Conservation (phyloP, 139 green algal genomes). For the Volvox reticuliferus region DNA sequence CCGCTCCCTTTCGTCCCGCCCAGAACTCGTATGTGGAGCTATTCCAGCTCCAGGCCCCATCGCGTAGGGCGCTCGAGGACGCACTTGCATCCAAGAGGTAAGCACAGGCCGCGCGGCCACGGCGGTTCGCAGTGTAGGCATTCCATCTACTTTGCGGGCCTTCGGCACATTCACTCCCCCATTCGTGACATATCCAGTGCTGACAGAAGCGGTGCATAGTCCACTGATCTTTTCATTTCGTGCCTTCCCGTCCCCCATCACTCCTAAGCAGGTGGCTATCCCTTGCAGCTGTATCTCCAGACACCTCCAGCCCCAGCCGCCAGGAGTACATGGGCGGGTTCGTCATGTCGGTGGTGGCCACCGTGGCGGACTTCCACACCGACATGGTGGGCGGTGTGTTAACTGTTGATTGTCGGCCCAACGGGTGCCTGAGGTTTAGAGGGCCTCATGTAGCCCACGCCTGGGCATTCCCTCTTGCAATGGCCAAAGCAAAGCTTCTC, state of each 20-base stretch:
- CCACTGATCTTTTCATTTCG: neutral
- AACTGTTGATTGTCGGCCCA: too few species aligned
- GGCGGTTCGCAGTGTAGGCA: too few species aligned
- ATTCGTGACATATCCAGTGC: too few species aligned
- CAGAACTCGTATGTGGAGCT: constrained; percentile 34
- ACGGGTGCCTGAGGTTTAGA: neutral
- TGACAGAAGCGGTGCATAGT: too few species aligned
- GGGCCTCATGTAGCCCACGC: too few species aligned
- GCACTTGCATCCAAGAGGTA: constrained; percentile 15
- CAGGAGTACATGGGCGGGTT: constrained; percentile 42
- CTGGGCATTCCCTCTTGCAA: too few species aligned
- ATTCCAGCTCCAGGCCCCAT: constrained; percentile 17
- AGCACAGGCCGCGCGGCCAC: too few species aligned
- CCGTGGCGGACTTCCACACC: neutral
- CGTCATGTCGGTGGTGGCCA: constrained; percentile 26
- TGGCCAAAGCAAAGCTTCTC: too few species aligned
- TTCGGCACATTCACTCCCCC: too few species aligned
- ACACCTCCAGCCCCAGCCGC: constrained; percentile 5
- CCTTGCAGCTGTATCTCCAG: constrained; percentile 16
- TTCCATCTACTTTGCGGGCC: too few species aligned
- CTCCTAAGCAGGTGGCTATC: constrained; percentile 15
- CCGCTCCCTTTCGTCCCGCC: neutral
- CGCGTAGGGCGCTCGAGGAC: constrained; percentile 22
- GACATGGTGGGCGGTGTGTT: neutral
- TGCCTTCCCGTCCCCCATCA: neutral